Base-by-base conservation (phyloP, 176 grass and related monocot species). In the Oryza coarctata region DNA sequence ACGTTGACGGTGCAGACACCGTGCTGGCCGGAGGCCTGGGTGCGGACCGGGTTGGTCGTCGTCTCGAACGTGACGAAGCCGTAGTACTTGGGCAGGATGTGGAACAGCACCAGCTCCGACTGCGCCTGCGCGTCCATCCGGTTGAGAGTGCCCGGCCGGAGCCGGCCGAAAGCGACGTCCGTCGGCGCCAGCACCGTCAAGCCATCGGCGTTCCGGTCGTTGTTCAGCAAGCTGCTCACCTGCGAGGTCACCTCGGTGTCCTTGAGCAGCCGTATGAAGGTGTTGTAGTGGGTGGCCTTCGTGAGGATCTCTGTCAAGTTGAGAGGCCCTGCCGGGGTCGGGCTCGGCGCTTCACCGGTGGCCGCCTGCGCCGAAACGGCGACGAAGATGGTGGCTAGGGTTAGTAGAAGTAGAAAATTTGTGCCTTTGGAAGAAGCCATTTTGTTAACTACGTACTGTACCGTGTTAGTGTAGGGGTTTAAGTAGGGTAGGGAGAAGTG, bases 81-180 rank as follows among this genome's bases (percentile, higher is more conserved):
- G 80, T 90, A 76, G 84, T 84, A 90, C 80, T 71, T 83, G 15
- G 88, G 88, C 47, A 90, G 72, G 34, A 90, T 62, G 67, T 90
- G 89, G 75, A 72, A 91, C n/a, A 91, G 65, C 62, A 91, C 63
- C 34, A 91, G 85, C 70, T 87, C 76, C 45, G 85, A 81, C 68
- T 91, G 81, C 30, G 80, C 29, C 73, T 90, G 84, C 43, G 50
- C 70, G 70, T 75, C 74, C 43, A 91, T 77, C 78, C 79, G 68
- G 85, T 87, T 91, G 15, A 87, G 85, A 6, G 81, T 85, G 71
- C 85, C 89, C 0, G 88, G 14, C 65, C 73, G 68, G 31, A 90
- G 88, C 20, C 57, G 71, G 55, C 39, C 81, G 68, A 90, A 86
- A 31, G 88, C 84, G 12, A 71, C 67, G 76, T 84, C 85, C 3